Evolutionary conservation across 371 early-diverging fungal genomes (phyloP).

Genomic region (Mucor piriformis): DNA sequence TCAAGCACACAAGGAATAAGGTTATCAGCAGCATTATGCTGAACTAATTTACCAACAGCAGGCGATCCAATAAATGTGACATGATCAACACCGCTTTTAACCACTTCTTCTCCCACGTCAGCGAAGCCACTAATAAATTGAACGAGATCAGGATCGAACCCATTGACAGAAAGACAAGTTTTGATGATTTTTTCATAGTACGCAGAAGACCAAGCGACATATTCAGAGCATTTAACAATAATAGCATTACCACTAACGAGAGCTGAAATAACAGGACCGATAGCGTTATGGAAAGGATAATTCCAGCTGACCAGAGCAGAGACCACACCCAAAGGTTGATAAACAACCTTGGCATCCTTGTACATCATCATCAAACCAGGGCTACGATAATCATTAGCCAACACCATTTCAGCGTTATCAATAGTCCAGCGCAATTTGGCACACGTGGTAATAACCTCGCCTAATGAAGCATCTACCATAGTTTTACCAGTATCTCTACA

Average conservation of each 20-base stretch:
- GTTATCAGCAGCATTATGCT: slow-evolving; percentile 70
- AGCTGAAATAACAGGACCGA: slow-evolving; percentile 84
- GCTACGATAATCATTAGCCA: slow-evolving; percentile 68
- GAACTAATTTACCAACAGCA: slow-evolving; percentile 77
- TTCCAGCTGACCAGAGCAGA: slow-evolving; percentile 85
- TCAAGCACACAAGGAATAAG: slow-evolving; percentile 88
- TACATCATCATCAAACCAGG: slow-evolving; percentile 78
- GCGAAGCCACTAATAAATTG: slow-evolving; percentile 81
- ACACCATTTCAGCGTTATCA: slow-evolving; percentile 73
- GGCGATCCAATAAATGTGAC: slow-evolving; percentile 89
- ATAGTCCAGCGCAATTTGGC: slow-evolving; percentile 86
- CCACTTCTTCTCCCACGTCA: slow-evolving; percentile 79
- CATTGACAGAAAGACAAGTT: slow-evolving; percentile 67
- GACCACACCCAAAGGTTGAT: slow-evolving; percentile 82
- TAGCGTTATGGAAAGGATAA: slow-evolving; percentile 85
- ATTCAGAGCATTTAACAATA: slow-evolving; percentile 83
- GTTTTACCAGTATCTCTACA: slow-evolving; percentile 87
- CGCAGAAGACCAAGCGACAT: slow-evolving; percentile 80
- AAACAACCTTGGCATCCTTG: slow-evolving; percentile 77
- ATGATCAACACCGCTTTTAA: slow-evolving; percentile 67
- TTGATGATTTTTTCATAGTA: slow-evolving; percentile 70
- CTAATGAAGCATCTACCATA: slow-evolving; percentile 82
- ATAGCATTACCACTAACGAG: slow-evolving; percentile 87
- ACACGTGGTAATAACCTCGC: slow-evolving; percentile 81
- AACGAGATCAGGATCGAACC: slow-evolving; percentile 76